Conservation (phyloP, 306 rosid species). For the Rosa lucieae region DNA sequence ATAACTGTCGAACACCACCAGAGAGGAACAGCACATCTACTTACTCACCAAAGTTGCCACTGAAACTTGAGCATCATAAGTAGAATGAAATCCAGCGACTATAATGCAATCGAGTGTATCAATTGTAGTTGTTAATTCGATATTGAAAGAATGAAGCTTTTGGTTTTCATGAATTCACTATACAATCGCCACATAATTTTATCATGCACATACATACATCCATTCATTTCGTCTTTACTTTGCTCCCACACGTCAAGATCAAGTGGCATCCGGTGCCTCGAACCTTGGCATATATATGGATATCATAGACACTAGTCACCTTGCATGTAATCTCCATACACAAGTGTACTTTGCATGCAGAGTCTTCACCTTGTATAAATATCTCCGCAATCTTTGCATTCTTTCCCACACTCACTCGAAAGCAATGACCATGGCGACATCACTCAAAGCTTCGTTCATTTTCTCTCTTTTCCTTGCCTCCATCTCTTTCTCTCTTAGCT, state of each 20-base stretch:
- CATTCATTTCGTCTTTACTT: background rate
- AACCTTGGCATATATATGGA: background rate
- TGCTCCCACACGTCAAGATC: slow-evolving; percentile 10
- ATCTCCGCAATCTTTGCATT: background rate
- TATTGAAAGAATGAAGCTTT: too few relatives aligned
- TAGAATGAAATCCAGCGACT: too few relatives aligned
- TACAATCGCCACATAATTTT: background rate
- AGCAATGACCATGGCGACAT: slow-evolving; percentile 15
- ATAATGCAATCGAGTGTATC: too few relatives aligned
- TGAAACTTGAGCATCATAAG: too few relatives aligned
- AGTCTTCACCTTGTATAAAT: background rate
- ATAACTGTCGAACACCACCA: too few relatives aligned
- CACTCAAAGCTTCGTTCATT: slow-evolving; percentile 4
- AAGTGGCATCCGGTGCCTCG: background rate
- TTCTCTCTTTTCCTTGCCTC: slow-evolving; percentile 24
- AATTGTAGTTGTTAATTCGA: too few relatives aligned
- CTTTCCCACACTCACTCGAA: background rate
- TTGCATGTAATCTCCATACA: slow-evolving; percentile 27
- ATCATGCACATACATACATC: background rate
- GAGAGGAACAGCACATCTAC: too few relatives aligned
- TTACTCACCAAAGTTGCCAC: too few relatives aligned
- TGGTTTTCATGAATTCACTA: background rate
- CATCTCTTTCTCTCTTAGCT: slow-evolving; percentile 6
- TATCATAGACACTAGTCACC: slow-evolving; percentile 33
- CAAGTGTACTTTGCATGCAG: slow-evolving; percentile 3